Evolutionary conservation across 768 basidiomycete species (phyloP).

Genomic region (Auricularia heimuer): DNA sequence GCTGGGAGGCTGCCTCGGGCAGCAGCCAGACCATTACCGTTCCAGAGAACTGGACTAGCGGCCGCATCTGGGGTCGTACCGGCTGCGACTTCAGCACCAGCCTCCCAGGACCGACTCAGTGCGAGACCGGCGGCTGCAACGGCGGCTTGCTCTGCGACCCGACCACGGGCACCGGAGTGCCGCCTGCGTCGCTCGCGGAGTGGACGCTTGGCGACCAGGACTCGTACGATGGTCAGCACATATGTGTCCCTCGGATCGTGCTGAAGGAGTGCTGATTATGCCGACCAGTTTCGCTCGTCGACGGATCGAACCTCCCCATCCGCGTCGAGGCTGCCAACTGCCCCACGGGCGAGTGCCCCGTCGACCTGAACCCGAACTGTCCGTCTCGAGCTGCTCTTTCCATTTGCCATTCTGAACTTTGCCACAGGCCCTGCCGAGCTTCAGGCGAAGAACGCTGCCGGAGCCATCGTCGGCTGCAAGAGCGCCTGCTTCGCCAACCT

Average conservation of each 20-base stretch:
- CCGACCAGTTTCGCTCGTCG: slow-evolving; percentile 8
- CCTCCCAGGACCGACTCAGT: background rate
- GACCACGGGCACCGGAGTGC: slow-evolving; percentile 7
- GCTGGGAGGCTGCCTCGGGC: slow-evolving; percentile 12
- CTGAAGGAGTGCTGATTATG: background rate
- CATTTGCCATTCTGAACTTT: background rate
- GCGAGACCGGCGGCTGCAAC: slow-evolving; percentile 7
- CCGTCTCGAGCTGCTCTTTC: background rate
- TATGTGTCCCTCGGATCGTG: background rate
- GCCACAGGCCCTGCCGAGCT: slow-evolving; percentile 5
- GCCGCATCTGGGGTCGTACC: slow-evolving; percentile 11
- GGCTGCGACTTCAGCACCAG: slow-evolving; percentile 5
- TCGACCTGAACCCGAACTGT: slow-evolving; percentile 9
- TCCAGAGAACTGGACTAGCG: slow-evolving; percentile 16
- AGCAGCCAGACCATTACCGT: slow-evolving; percentile 9
- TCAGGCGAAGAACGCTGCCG: background rate
- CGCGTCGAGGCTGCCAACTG: slow-evolving; percentile 8
- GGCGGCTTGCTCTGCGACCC: slow-evolving; percentile 8
- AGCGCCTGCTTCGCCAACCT: slow-evolving; percentile 43
- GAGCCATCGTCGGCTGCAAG: slow-evolving; percentile 40
- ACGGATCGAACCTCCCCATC: slow-evolving; percentile 11
- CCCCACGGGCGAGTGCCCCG: slow-evolving; percentile 1
- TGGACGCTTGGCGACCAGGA: background rate
- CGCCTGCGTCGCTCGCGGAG: slow-evolving; percentile 8
- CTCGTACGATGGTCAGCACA: background rate